phyloP scores from a whole-genome alignment of 1,284 basidiomycete species.

The Ceratobasidium sp. region DNA sequence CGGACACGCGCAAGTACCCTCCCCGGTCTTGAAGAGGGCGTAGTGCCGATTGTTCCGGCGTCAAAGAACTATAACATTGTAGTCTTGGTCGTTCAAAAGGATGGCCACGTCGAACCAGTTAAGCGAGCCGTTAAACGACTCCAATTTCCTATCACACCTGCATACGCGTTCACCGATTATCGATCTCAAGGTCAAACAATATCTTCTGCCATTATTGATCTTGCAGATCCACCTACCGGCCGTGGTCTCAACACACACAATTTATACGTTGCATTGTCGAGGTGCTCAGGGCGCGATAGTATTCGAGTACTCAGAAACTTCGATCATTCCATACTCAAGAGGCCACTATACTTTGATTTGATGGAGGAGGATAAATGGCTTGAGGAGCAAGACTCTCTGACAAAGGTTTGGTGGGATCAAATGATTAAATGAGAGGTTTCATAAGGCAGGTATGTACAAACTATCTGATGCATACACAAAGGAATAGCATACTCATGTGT shows the following conservation, averaged over 20 bases:
- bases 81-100: background rate
- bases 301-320: conserved; percentile 24
- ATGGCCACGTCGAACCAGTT: conserved; percentile 5
- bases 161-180: conserved; percentile 41
- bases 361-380: background rate
- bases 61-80: conserved; percentile 43
- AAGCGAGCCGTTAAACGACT: conserved; percentile 16
- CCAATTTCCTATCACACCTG: conserved; percentile 38
- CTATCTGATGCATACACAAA: too few species aligned
- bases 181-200: conserved; percentile 39
- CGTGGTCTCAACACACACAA: conserved; percentile 16
- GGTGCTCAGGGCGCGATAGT: conserved; percentile 34
- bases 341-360: background rate
- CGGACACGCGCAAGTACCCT: conserved; percentile 16
- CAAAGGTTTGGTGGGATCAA: background rate
- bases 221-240: conserved; percentile 19
- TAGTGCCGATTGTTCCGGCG: conserved; percentile 43
- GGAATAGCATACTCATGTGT: too few species aligned
- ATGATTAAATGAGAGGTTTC: background rate
- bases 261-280: conserved; percentile 38
- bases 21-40: background rate
- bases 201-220: conserved; percentile 20
- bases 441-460: too few species aligned
- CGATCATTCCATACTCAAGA: background rate
- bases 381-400: background rate